These are phyloP conservation scores for Phialocephala sp. DNA, from an alignment of 2,329 filamentous ascomycete species.

Conservation along the genomic window DNA sequence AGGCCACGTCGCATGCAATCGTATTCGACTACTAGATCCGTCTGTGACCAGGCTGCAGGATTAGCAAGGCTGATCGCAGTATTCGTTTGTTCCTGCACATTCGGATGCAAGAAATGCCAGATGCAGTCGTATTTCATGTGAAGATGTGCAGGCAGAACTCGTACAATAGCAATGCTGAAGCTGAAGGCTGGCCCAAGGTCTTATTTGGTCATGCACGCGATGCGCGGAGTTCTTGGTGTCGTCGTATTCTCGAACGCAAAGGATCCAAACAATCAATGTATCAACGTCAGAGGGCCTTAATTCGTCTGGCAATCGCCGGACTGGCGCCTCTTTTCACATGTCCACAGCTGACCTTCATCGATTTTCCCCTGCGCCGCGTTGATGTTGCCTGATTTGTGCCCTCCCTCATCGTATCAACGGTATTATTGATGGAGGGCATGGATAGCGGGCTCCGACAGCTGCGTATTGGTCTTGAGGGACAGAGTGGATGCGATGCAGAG, in stretches of 20 bases:
- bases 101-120: no score
- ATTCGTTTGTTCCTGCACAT: background rate
- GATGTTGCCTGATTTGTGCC: conserved; percentile 7
- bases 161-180: background rate
- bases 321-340: conserved; percentile 9
- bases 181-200: background rate
- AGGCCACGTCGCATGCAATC: background rate
- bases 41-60: conserved; percentile 18
- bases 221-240: background rate
- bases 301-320: background rate
- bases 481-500: background rate
- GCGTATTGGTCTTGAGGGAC: background rate
- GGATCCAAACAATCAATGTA: conserved; percentile 5
- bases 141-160: background rate
- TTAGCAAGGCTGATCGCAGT: conserved; percentile 19
- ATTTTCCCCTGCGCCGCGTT: background rate
- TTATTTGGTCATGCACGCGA: background rate
- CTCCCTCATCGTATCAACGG: background rate
- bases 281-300: conserved; percentile 16
- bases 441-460: background rate
- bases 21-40: background rate
- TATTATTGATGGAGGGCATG: background rate
- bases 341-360: conserved; percentile 2
- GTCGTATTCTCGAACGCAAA: background rate
- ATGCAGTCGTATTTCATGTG: background rate